These are phyloP conservation scores for Gilbertella persicaria DNA, from an alignment of 371 early-diverging fungal genomes.

Conservation along the genomic window DNA sequence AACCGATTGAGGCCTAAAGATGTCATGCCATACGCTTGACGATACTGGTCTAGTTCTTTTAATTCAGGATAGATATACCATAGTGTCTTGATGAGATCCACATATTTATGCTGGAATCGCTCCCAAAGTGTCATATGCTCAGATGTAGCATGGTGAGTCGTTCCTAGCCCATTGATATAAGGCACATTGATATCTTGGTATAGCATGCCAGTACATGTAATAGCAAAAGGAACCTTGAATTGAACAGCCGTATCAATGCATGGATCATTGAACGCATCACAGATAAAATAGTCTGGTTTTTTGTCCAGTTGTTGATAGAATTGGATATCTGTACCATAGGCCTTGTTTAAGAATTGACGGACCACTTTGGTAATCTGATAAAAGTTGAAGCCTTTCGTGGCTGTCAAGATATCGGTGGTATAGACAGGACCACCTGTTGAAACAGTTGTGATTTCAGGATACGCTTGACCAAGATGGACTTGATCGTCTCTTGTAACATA, in stretches of 20 bases:
- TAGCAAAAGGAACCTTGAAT: slow-evolving; percentile 9
- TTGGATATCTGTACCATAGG: slow-evolving; percentile 6
- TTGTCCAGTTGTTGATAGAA: neutral
- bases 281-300: neutral
- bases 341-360: slow-evolving; percentile 9
- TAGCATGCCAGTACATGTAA: slow-evolving; percentile 11
- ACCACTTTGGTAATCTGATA: slow-evolving; percentile 4
- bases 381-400: neutral
- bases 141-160: slow-evolving; percentile 13
- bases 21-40: slow-evolving; percentile 6
- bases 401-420: neutral
- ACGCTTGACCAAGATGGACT: slow-evolving; percentile 16
- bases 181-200: slow-evolving; percentile 25
- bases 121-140: slow-evolving; percentile 15
- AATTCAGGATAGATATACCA: slow-evolving; percentile 3
- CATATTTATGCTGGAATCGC: slow-evolving; percentile 24
- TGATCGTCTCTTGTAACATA: slow-evolving; percentile 23
- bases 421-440: slow-evolving; percentile 12
- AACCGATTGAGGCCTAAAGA: neutral
- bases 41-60: slow-evolving; percentile 5
- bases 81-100: slow-evolving; percentile 6
- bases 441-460: slow-evolving; percentile 17
- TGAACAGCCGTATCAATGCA: slow-evolving; percentile 13
- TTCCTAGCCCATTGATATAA: slow-evolving; percentile 22
- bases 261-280: slow-evolving; percentile 13